Evolutionary conservation across 768 basidiomycete genomes (phyloP).

Genomic region (Rhodocollybia butyracea): DNA sequence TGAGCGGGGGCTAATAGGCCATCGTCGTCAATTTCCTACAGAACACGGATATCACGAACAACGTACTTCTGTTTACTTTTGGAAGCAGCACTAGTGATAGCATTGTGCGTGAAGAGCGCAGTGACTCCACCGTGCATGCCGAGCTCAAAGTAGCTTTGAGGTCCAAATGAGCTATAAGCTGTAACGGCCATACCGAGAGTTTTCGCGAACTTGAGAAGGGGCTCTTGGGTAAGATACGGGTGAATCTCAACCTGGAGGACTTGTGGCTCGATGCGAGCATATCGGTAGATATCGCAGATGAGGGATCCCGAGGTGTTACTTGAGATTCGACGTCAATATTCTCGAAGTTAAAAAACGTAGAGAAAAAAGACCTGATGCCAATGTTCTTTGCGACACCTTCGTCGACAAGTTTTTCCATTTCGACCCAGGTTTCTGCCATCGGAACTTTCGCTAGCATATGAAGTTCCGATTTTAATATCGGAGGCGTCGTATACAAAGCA

Average conservation of each 20-base stretch:
- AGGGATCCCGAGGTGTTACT: slow-evolving; percentile 76
- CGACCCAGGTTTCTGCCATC: slow-evolving; percentile 80
- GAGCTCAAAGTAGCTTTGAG: slow-evolving; percentile 61
- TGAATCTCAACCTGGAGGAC: slow-evolving; percentile 72
- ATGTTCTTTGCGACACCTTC: slow-evolving; percentile 72
- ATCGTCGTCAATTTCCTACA: neutral
- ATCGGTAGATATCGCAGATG: slow-evolving; percentile 73
- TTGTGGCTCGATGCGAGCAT: slow-evolving; percentile 70
- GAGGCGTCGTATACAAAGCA: neutral
- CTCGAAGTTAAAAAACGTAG: neutral
- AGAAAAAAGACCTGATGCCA: slow-evolving; percentile 55
- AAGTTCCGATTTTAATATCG: neutral
- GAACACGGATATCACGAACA: neutral
- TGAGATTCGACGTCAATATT: slow-evolving; percentile 5
- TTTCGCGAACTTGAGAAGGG: slow-evolving; percentile 53
- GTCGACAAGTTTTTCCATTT: slow-evolving; percentile 78
- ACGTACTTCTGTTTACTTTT: slow-evolving; percentile 52
- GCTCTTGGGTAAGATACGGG: slow-evolving; percentile 64
- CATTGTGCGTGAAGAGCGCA: slow-evolving; percentile 52
- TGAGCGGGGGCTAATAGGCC: slow-evolving; percentile 51
- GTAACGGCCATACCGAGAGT: slow-evolving; percentile 57
- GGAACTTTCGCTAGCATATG: slow-evolving; percentile 51
- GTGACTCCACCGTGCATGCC: slow-evolving; percentile 47
- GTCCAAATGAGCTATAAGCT: slow-evolving; percentile 57
- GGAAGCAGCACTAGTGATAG: slow-evolving; percentile 42